These are phyloP conservation scores for Aspergillus alliaceus DNA, from an alignment of 2,329 filamentous ascomycete genomes.

Conservation along the genomic window DNA sequence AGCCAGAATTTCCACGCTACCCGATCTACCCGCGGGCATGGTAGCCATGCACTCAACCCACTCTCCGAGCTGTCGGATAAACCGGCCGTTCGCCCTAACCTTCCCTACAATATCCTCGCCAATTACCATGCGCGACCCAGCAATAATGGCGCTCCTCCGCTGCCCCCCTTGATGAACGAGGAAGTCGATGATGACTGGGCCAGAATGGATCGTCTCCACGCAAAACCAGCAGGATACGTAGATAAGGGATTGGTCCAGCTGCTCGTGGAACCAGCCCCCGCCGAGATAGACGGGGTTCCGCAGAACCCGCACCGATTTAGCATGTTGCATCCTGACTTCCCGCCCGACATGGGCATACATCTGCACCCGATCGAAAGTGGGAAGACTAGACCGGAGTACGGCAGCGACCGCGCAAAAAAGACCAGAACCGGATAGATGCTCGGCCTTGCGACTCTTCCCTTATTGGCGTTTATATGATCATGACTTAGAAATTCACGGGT, in stretches of 20 bases:
- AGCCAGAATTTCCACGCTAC: constrained; percentile 59
- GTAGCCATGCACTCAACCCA: constrained; percentile 54
- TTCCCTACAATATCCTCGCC: constrained; percentile 48
- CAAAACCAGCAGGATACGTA: constrained; percentile 42
- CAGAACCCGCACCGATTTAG: constrained; percentile 37
- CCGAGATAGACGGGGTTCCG: constrained; percentile 31
- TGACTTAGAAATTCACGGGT: constrained; percentile 1
- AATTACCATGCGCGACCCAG: constrained; percentile 47
- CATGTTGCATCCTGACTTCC: constrained; percentile 47
- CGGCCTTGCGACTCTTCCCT: not conserved
- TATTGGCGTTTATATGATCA: constrained; percentile 5
- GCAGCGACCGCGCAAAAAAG: constrained; percentile 18
- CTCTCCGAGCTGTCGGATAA: constrained; percentile 58
- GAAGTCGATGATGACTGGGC: constrained; percentile 49
- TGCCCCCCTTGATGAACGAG: constrained; percentile 46
- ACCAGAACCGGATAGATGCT: constrained; percentile 6
- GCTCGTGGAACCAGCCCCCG: constrained; percentile 33
- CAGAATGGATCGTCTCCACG: constrained; percentile 41
- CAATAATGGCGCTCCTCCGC: constrained; percentile 41
- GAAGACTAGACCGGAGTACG: constrained; percentile 2
- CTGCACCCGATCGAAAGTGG: constrained; percentile 32
- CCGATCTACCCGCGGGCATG: constrained; percentile 53
- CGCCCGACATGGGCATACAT: constrained; percentile 44
- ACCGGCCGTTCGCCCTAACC: constrained; percentile 44
- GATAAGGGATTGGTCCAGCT: constrained; percentile 43